Evolutionary conservation across 228 moss, liverwort and hornwort genomes (phyloP), one percentile per base, ranked within the genome.

Genomic region (Sphagnum magellanicum): DNA sequence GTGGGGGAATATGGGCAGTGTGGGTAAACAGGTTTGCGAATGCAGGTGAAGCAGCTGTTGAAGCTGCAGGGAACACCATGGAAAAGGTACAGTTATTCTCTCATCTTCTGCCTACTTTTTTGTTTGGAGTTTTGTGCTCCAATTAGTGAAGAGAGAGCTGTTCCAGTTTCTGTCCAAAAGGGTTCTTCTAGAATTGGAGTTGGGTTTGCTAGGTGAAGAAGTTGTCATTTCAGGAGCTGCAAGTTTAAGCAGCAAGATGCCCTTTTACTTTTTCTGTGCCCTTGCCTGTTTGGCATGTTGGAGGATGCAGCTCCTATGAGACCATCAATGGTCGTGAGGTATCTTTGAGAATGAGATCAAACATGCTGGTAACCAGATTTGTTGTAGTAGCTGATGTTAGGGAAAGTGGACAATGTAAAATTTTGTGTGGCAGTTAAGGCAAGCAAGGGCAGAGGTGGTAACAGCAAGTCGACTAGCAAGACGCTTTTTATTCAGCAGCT

Each of bases 11-110:
- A 3, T 32, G 3, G 68, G 50, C 91, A 96, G 96, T 80, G 57
- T 97, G 93, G 97, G 97, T 97, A 71, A 97, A 97, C 68, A 89
- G 97, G 73, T 97, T 97, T 78, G 97, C 97, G 51, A 97, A 93
- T 87, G 92, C 91, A 66, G 97, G 93, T 67, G 97, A 93, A 79
- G 88, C 93, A 53, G 90, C 91, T 12, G 88, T 93, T 64, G 85
- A 87, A 79, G 88, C 89, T 75, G 97, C 90, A 17, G 97, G 88
- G 16, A 93, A 77, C 61, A 91, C 93, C 12, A 77, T 93, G 78
- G 86, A 87, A 60, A 81, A 78, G 91, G 96, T 96, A 87, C 71
- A 73, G 71, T 76, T 53, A 67, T 75, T 70, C 13, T 15, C 32
- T 68, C 47, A 70, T 68, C 71, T 76, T 53, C 70, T 75, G 32